Conservation (phyloP, 2,329 filamentous ascomycete species). For the Cytospora mali region DNA sequence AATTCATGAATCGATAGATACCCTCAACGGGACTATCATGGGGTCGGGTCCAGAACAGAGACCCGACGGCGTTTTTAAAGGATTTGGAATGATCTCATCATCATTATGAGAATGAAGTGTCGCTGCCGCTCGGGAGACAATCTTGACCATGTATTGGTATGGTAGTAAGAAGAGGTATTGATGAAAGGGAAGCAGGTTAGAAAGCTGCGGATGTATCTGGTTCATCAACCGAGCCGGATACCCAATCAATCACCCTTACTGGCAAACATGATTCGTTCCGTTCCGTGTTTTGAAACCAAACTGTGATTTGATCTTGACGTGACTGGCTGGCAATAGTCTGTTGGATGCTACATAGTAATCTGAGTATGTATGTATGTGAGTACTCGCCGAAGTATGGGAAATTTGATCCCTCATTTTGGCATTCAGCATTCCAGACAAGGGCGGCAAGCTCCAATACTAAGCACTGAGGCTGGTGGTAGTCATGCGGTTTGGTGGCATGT, state of each 20-base stretch:
- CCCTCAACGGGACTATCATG: conserved; percentile 30
- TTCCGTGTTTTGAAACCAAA: neutral
- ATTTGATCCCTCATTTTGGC: too few species aligned
- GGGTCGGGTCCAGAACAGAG: conserved; percentile 22
- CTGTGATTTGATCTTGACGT: neutral
- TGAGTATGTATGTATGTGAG: too few species aligned
- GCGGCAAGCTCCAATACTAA: too few species aligned
- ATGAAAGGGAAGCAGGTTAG: neutral
- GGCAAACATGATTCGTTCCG: neutral
- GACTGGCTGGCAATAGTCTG: neutral
- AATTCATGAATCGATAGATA: conserved; percentile 24
- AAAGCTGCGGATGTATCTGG: neutral
- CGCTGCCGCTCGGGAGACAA: neutral
- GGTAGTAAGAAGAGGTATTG: conserved; percentile 1
- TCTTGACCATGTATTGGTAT: neutral
- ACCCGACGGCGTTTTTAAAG: conserved; percentile 26
- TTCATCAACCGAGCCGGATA: neutral
- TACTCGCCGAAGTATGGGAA: too few species aligned
- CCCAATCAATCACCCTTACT: conserved; percentile 1
- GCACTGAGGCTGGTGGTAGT: too few species aligned
- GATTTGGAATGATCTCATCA: conserved; percentile 17
- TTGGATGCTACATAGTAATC: too few species aligned
- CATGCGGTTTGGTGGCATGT: too few species aligned
- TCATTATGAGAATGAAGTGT: neutral
- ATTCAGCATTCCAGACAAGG: too few species aligned